A percentile compares a stretch with the other conserved stretches of the same genome.
Evolutionary conservation across 2,329 filamentous ascomycete species (phyloP).

Genomic region (Penicillium sp.): DNA sequence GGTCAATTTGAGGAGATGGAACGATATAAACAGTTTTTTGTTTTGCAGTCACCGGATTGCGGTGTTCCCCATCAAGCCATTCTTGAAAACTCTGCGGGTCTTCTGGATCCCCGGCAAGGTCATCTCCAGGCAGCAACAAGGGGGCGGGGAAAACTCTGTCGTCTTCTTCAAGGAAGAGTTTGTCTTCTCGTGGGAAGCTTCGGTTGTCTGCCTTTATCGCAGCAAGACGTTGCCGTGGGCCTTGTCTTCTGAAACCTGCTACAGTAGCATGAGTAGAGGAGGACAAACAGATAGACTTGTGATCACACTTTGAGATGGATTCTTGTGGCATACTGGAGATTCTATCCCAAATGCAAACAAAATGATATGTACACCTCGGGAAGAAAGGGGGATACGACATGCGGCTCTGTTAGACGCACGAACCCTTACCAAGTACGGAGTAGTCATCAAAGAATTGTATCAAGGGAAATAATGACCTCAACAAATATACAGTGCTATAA

Average conservation of each 20-base stretch:
- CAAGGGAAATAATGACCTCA: background rate
- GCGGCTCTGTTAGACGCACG: background rate
- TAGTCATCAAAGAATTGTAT: background rate
- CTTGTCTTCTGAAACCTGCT: slow-evolving; percentile 35
- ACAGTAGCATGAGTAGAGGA: slow-evolving; percentile 38
- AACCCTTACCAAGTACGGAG: background rate
- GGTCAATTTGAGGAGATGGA: slow-evolving; percentile 44
- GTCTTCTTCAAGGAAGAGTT: background rate
- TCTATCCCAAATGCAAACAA: background rate
- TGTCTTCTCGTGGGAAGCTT: background rate
- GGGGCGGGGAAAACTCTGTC: slow-evolving; percentile 55
- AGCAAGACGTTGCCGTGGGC: slow-evolving; percentile 25
- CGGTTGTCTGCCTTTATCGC: slow-evolving; percentile 12
- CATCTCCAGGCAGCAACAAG: slow-evolving; percentile 60
- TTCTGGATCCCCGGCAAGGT: slow-evolving; percentile 55
- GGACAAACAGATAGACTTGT: slow-evolving; percentile 9
- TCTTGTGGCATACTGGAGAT: background rate
- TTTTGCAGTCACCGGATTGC: slow-evolving; percentile 51
- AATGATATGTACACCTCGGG: background rate
- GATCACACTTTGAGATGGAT: slow-evolving; percentile 1
- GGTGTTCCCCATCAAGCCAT: slow-evolving; percentile 49
- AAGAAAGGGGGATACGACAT: background rate
- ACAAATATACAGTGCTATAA: background rate
- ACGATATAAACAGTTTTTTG: slow-evolving; percentile 58
- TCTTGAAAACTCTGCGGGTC: slow-evolving; percentile 54